Evolutionary conservation across 2,329 filamentous ascomycete species (phyloP).

Genomic region (Truncatella angustata): DNA sequence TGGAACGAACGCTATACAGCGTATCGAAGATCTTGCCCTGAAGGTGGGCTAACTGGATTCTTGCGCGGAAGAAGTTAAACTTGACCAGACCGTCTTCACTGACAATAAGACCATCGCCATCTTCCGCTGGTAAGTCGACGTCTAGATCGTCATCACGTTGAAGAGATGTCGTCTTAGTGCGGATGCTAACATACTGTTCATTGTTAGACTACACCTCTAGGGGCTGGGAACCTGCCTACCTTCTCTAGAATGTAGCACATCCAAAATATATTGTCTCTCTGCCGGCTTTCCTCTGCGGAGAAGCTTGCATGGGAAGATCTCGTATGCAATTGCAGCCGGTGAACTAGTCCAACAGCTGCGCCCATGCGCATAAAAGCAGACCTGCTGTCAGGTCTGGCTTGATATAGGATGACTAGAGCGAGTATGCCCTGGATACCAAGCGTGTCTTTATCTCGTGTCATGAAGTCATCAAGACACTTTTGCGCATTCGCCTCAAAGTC

Average conservation of each 20-base stretch:
- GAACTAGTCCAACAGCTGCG: constrained; percentile 36
- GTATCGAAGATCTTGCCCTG: constrained; percentile 40
- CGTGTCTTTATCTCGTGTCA: constrained; percentile 34
- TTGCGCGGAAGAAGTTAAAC: constrained; percentile 38
- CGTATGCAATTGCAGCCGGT: constrained; percentile 34
- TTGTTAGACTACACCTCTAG: constrained; percentile 6
- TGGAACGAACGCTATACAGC: constrained; percentile 31
- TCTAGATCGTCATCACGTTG: constrained; percentile 40
- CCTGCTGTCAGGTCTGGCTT: constrained; percentile 34
- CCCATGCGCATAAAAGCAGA: constrained; percentile 36
- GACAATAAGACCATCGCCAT: constrained; percentile 32
- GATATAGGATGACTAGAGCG: constrained; percentile 36
- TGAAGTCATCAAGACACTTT: constrained; percentile 35
- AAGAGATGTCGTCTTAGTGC: constrained; percentile 34
- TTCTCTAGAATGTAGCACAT: constrained; percentile 40
- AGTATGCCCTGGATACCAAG: constrained; percentile 38
- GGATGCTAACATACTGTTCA: constrained; percentile 33
- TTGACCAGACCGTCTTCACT: constrained; percentile 30
- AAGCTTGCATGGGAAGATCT: constrained; percentile 21
- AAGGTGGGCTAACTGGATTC: constrained; percentile 38
- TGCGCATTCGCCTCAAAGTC: constrained; percentile 37
- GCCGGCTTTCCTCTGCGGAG: constrained; percentile 28
- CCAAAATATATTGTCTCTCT: constrained; percentile 39
- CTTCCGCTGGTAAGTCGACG: constrained; percentile 33
- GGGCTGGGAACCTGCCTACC: constrained; percentile 17